phyloP scores from a whole-genome alignment of 148 eudicot genomes.

The Agrostemma githago region DNA sequence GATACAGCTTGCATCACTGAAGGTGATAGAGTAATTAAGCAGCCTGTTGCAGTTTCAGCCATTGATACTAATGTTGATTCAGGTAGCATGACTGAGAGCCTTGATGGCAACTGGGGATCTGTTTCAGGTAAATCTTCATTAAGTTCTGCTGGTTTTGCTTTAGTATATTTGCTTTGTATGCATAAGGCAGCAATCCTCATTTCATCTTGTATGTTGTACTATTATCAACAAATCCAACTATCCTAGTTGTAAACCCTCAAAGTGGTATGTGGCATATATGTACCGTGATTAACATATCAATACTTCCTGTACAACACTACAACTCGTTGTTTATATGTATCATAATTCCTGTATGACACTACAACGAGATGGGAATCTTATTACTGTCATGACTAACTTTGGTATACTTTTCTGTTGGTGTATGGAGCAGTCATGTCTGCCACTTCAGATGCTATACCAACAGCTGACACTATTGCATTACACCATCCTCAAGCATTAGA shows the following conservation, averaged over 20 bases:
- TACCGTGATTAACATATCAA: not conserved
- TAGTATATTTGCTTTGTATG: not conserved
- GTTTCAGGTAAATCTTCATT: conserved; percentile 47
- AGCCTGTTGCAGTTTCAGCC: conserved; percentile 28
- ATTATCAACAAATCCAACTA: not conserved
- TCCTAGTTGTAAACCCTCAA: not conserved
- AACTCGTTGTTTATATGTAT: not conserved
- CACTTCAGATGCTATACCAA: conserved; percentile 21
- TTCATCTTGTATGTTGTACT: not conserved
- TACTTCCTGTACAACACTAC: not conserved
- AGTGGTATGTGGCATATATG: not conserved
- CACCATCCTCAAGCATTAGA: conserved; percentile 12
- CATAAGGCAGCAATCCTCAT: not conserved
- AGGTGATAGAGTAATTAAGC: not conserved
- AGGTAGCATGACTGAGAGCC: conserved; percentile 44
- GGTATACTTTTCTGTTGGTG: not conserved
- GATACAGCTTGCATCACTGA: conserved; percentile 21
- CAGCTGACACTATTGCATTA: not conserved
- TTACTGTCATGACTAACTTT: conserved; percentile 1
- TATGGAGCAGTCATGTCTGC: conserved; percentile 23
- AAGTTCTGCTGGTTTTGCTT: not conserved
- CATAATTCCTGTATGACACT: not conserved
- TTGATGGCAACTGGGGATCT: conserved; percentile 65
- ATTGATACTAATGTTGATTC: conserved; percentile 34
- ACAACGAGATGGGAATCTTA: not conserved